Evolutionary conservation across 2,329 filamentous ascomycete genomes (phyloP), one percentile per base, ranked within the genome.

Genomic region (Stylonectria norvegica): DNA sequence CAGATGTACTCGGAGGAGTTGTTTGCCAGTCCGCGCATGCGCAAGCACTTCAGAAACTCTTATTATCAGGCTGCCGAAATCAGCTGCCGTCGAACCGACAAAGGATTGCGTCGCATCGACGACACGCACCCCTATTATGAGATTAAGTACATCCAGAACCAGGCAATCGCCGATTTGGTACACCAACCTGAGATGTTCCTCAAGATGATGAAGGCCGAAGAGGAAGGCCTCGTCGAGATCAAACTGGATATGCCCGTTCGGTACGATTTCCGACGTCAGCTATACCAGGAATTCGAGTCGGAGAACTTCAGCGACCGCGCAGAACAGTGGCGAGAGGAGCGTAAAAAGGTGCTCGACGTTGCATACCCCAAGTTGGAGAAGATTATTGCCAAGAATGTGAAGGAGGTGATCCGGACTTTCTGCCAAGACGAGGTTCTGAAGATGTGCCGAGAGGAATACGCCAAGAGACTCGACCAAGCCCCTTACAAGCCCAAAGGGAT

Each of bases 81-180:
- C 45, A 89, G 91, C 68, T 95, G 90, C 62, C 81, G 80, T 47
- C 83, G 93, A 40, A 98, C 93, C 1, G 90, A 97, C 45, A 98
- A 97, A 66, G 93, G 93, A 19, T 71, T 96, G 38, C 86, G 87
- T 42, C 87, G 88, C 58, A 97, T 98, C 53, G 90, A 95, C 55
- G 91, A 97, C 47, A 83, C 93, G 17, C 90, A 97, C 58, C 89
- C 89, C 0, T 97, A 94, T 65, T 97, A 97, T 61, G 93, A 97
- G 64, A 88, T 98, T 71, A 95, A 98, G 65, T 98, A 98, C 56
- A 75, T 98, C 15, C 82, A 89, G 49, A 89, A 93, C 55, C 90
- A 96, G 64, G 86, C 87, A 6, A 85, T 96, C 46, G 72, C 73
- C 29, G 86, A 93, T 51, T 78, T 97, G 43, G 85, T 89, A 3